Percentiles rank a stretch among this genome's conserved stretches.
Evolutionary conservation across 768 basidiomycete genomes (phyloP).

Genomic region (Suillus subaureus): DNA sequence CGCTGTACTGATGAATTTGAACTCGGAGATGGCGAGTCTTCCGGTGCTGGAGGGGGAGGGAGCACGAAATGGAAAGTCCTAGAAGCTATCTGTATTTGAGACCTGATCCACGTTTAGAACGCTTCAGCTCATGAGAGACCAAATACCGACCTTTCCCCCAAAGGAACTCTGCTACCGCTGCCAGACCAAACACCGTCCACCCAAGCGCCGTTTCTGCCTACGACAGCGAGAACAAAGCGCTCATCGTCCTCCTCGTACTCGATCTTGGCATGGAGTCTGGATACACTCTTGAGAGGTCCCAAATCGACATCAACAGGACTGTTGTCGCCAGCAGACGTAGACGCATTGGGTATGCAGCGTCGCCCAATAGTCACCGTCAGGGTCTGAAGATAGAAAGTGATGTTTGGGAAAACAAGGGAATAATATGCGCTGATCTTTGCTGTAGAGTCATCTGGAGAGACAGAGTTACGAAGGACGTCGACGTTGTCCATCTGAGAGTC

Average conservation of each 20-base stretch:
- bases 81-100: constrained; percentile 96
- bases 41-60: constrained; percentile 81
- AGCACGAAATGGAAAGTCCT: constrained; percentile 97
- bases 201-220: constrained; percentile 98
- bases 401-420: constrained; percentile 90
- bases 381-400: constrained; percentile 97
- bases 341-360: constrained; percentile 65
- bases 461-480: background rate
- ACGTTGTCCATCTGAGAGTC: constrained; percentile 3
- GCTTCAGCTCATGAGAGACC: background rate
- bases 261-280: constrained; percentile 94
- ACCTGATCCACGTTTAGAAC: constrained; percentile 48
- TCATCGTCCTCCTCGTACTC: constrained; percentile 91
- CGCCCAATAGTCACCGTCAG: constrained; percentile 93
- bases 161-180: constrained; percentile 81
- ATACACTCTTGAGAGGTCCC: constrained; percentile 95
- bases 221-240: constrained; percentile 85
- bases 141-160: constrained; percentile 73
- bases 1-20: constrained; percentile 70
- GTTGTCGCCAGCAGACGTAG: constrained; percentile 53
- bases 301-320: constrained; percentile 84
- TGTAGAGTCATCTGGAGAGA: constrained; percentile 35
- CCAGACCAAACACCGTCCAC: constrained; percentile 97
- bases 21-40: constrained; percentile 80
- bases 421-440: constrained; percentile 93